A percentile compares a stretch with the other conserved stretches of the same genome.
Conservation (phyloP, 345 rosid species). For the Conringia planisiliqua region DNA sequence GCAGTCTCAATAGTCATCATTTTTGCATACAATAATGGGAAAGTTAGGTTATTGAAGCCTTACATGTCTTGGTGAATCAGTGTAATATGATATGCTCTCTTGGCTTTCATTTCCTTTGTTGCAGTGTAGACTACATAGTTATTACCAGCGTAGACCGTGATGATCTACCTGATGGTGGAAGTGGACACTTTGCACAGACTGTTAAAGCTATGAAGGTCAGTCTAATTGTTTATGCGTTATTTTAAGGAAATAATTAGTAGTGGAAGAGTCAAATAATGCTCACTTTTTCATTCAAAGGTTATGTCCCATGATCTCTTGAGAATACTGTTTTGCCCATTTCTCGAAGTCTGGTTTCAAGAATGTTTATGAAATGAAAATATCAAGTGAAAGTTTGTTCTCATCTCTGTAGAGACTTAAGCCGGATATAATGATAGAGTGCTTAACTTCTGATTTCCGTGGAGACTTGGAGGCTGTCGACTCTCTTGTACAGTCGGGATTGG, state of each 20-base stretch:
- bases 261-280: neutral
- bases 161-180: slow-evolving; percentile 96
- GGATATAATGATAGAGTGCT: slow-evolving; percentile 93
- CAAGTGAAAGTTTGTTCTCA: neutral
- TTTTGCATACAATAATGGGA: neutral
- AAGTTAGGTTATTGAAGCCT: neutral
- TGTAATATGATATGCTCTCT: slow-evolving; percentile 5
- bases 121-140: slow-evolving; percentile 95
- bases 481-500: slow-evolving; percentile 79
- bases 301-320: neutral
- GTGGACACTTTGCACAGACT: slow-evolving; percentile 95
- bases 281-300: neutral
- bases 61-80: neutral
- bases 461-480: slow-evolving; percentile 78
- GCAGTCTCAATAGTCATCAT: neutral
- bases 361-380: neutral
- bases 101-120: slow-evolving; percentile 10
- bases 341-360: neutral
- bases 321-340: neutral
- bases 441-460: slow-evolving; percentile 95
- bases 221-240: neutral
- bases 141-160: slow-evolving; percentile 98
- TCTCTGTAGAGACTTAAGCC: slow-evolving; percentile 73
- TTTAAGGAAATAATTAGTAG: neutral
- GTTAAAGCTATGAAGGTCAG: slow-evolving; percentile 86